Conservation (phyloP, 2,329 filamentous ascomycete genomes). For the Rutstroemia sp. region DNA sequence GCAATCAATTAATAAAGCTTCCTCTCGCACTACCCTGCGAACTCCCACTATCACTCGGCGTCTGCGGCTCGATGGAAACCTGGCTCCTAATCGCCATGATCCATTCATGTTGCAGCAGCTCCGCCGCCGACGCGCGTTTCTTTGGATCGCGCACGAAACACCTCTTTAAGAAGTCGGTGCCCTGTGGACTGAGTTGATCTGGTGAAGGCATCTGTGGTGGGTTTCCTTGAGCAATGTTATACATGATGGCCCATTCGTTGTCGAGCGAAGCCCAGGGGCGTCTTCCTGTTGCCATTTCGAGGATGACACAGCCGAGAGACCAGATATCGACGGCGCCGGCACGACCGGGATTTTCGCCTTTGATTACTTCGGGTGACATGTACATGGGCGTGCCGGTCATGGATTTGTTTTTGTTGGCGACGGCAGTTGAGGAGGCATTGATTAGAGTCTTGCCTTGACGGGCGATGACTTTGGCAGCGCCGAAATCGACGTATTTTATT, state of each 20-base stretch:
- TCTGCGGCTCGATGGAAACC: conserved; percentile 53
- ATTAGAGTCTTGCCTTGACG: conserved; percentile 84
- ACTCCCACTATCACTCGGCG: conserved; percentile 46
- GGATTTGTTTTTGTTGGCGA: conserved; percentile 65
- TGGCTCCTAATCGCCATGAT: conserved; percentile 59
- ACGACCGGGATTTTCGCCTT: conserved; percentile 71
- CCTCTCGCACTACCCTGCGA: conserved; percentile 19
- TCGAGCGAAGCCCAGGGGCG: conserved; percentile 93
- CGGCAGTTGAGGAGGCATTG: conserved; percentile 43
- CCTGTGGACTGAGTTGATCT: conserved; percentile 77
- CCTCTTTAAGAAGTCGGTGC: conserved; percentile 79
- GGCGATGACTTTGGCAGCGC: conserved; percentile 93
- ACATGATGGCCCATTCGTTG: conserved; percentile 99
- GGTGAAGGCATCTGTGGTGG: conserved; percentile 73
- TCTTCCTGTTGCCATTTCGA: conserved; percentile 94
- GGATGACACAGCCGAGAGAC: conserved; percentile 92
- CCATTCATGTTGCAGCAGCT: conserved; percentile 93
- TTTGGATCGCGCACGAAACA: conserved; percentile 84
- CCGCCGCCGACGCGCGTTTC: conserved; percentile 72
- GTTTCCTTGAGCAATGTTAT: conserved; percentile 97
- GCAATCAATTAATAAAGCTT: conserved; percentile 12
- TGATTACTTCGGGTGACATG: conserved; percentile 99
- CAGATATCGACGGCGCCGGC: conserved; percentile 89
- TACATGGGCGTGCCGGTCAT: conserved; percentile 99
- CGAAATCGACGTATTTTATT: conserved; percentile 99